Evolutionary conservation across 208 protist genomes (phyloP).

Genomic region (Trypanosoma mega): DNA sequence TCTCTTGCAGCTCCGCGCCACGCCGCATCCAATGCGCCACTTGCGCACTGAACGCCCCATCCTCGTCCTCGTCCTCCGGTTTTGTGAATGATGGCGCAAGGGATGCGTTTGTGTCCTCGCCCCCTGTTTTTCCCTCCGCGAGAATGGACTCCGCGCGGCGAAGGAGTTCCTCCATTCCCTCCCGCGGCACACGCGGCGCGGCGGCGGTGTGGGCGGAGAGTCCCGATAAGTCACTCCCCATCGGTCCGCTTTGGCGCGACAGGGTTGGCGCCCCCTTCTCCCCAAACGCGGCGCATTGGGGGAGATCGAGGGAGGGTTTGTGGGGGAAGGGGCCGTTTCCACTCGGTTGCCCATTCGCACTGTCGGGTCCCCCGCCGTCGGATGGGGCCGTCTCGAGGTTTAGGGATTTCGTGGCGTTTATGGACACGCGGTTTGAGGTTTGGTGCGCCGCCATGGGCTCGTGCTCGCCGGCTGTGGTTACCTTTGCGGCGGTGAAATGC

Average conservation of each 20-base stretch:
- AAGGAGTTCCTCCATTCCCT: constrained; percentile 29
- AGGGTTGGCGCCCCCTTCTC: not conserved
- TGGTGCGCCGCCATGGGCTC: too few species aligned
- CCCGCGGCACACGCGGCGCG: constrained; percentile 22
- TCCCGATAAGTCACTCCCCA: constrained; percentile 17
- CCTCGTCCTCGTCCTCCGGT: not conserved
- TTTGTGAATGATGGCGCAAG: not conserved
- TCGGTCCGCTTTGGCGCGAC: not conserved
- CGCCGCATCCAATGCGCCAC: constrained; percentile 37
- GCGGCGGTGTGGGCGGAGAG: not conserved
- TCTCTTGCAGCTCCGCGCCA: constrained; percentile 26
- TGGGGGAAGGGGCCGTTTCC: too few species aligned
- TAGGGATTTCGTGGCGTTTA: too few species aligned
- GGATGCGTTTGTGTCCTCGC: not conserved
- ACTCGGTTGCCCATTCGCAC: too few species aligned
- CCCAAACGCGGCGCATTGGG: too few species aligned
- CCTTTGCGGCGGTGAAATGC: too few species aligned
- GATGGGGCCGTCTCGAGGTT: too few species aligned
- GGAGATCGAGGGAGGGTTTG: too few species aligned
- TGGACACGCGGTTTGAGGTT: too few species aligned
- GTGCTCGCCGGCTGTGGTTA: too few species aligned
- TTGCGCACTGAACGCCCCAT: constrained; percentile 29
- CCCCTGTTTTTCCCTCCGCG: too few species aligned
- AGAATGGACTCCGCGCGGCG: constrained; percentile 28
- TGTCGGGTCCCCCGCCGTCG: too few species aligned